Conservation (phyloP, 306 rosid genomes). For the Casuarina equisetifolia region DNA sequence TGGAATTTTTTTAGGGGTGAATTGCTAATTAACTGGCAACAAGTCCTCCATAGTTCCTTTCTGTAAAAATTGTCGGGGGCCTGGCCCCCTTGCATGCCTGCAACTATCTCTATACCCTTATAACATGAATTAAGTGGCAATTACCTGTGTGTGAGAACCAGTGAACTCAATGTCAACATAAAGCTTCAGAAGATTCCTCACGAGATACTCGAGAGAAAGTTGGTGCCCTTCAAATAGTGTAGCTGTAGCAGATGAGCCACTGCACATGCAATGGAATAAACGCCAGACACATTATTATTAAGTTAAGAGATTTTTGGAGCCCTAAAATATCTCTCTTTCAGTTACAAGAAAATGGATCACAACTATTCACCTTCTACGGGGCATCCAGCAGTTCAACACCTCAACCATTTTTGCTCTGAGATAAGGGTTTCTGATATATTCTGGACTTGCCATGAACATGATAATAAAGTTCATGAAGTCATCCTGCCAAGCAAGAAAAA, state of each 20-base stretch:
- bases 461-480: slow-evolving; percentile 96
- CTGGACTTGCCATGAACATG: slow-evolving; percentile 98
- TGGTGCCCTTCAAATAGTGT: slow-evolving; percentile 95
- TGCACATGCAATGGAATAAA: slow-evolving; percentile 35
- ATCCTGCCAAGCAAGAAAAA: slow-evolving; percentile 59
- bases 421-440: slow-evolving; percentile 86
- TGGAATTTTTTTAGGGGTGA: too few species aligned
- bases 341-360: slow-evolving; percentile 19
- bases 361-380: slow-evolving; percentile 73
- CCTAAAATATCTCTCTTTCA: neutral
- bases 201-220: slow-evolving; percentile 88
- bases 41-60: too few species aligned
- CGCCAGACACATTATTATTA: slow-evolving; percentile 24
- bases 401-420: slow-evolving; percentile 99
- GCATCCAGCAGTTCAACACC: slow-evolving; percentile 98
- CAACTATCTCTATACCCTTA: neutral
- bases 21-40: too few species aligned
- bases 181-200: slow-evolving; percentile 91
- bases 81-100: neutral
- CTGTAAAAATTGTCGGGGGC: too few species aligned
- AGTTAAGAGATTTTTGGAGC: slow-evolving; percentile 25
- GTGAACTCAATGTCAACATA: slow-evolving; percentile 99
- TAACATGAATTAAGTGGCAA: neutral
- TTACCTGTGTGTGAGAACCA: slow-evolving; percentile 97
- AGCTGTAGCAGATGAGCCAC: slow-evolving; percentile 73